Evolutionary conservation across 257 asterid species (phyloP), one percentile per base, ranked within the genome.

Genomic region (Fraxinus americana): DNA sequence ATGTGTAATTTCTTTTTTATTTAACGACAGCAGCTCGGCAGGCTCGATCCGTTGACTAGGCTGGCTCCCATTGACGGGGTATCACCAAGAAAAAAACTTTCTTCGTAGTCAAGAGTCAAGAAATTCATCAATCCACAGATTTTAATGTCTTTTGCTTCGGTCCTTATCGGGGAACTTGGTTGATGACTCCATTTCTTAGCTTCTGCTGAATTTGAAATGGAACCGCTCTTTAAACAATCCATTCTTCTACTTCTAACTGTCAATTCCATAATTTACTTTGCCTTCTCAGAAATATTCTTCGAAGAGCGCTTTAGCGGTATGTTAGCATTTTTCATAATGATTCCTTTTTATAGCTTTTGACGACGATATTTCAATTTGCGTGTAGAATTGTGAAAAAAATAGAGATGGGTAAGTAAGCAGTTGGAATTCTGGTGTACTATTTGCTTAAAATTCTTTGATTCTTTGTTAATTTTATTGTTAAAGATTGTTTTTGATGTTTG

Each of bases 281-380:
- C 61, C 61, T 16, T 50, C 61, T 14, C 93, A 34, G 98, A 92
- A 59, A 85, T 93, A 77, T 86, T 94, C 36, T 94, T 94, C 50
- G 99, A 94, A 82, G 99, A 94, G 89, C 92, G 94, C 1, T 94
- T 94, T 81, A 96, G 91, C 0, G 99, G 99, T 95, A 79, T 30
- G 72, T n/a, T 61, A 71, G 6, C 17, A 50, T 50, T 38, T 50
- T 5, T 38, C 43, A 38, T 9, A 7, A 1, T 38, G 43, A 38
- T 4, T 50, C 1, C 17, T 3, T 17, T 50, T 50, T 17, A 7
- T 16, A 14, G 61, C 21, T 17, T 73, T 54, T 7, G 39, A 25
- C 19, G n/a, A 10, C 16, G 50, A 43, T 43, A 43, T 14, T 50
- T 50, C 61, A 16, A 17, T 38, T 50, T 17, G 17, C 6, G 21